These are phyloP conservation scores for Chenopodium album DNA, from an alignment of 148 eudicot species.

Conservation along the genomic window DNA sequence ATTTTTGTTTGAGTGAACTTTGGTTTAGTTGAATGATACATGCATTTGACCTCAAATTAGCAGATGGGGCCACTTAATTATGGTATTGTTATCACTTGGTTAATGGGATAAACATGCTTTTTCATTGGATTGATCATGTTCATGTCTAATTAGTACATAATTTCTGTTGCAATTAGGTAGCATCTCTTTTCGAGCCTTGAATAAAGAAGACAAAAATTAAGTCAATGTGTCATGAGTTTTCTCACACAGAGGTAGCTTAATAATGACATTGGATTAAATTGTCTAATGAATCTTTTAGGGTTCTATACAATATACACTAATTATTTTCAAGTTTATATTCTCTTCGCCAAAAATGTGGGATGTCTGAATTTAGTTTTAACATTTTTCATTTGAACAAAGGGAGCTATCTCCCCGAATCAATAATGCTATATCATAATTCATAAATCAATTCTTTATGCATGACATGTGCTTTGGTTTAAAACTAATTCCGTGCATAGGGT, in stretches of 20 bases:
- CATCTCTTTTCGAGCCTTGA: constrained; percentile 1
- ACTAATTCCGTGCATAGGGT: no score
- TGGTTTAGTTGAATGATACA: neutral
- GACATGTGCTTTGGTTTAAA: no score
- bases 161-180: constrained; percentile 4
- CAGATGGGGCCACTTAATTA: neutral
- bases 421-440: no score
- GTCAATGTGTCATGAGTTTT: neutral
- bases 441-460: no score
- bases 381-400: no score
- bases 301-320: no score
- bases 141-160: constrained; percentile 2
- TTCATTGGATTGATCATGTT: neutral
- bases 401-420: no score
- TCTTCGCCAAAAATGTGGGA: no score
- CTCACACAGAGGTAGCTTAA: neutral
- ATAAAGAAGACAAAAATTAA: neutral
- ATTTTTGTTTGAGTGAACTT: neutral
- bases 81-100: neutral
- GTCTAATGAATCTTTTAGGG: neutral
- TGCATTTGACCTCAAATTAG: constrained; percentile 14
- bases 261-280: neutral
- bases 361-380: no score
- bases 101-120: constrained; percentile 12
- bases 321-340: no score